Evolutionary conservation across 352 stramenopile species (phyloP), one percentile per base, ranked within the genome.

Genomic region (Peronosclerospora sorghi): DNA sequence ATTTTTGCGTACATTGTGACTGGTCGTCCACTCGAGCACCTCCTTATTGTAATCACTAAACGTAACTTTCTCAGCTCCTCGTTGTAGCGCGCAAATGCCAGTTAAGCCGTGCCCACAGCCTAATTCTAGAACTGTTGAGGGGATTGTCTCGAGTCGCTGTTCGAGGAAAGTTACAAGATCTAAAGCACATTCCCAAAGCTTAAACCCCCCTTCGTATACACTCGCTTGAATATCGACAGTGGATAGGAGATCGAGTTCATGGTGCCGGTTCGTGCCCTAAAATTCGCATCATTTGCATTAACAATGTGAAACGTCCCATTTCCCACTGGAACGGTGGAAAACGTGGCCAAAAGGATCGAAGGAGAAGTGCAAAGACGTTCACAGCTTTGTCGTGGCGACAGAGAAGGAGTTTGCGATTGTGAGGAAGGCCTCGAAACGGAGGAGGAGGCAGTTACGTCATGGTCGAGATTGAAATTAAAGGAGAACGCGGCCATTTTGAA

Each of bases 21-120:
- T 83, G 41, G 80, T 90, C 35, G 78, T 84, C 41, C 90, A 72
- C 59, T 86, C 77, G 30, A 92, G 64, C 36, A 92, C 80, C 47
- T 92, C 80, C 45, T 85, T 86, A 51, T 92, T 92, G 56, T 92
- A 92, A 57, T 92, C 80, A 48, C 76, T 86, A 47, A 92, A 92
- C 38, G 73, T 54, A 6, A 90, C 78, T 8, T 70, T 45, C 8
- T 68, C n/a, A 0, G 77, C 80, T 0, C 77, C 79, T 57, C 61
- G 52, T 18, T 77, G 71, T 7, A 92, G 59, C 13, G 77, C 75
- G 41, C 85, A 66, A 34, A 92, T 87, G 17, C 77, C 80, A 0
- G 80, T 75, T 9, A 92, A 52, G 2, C 68, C 80, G 44, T 92
- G 80, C 7, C 80, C 80, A 35, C 80, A 92, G 29, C 80, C 80